Conservation (phyloP, 345 rosid genomes). For the Lumnitzera racemosa region DNA sequence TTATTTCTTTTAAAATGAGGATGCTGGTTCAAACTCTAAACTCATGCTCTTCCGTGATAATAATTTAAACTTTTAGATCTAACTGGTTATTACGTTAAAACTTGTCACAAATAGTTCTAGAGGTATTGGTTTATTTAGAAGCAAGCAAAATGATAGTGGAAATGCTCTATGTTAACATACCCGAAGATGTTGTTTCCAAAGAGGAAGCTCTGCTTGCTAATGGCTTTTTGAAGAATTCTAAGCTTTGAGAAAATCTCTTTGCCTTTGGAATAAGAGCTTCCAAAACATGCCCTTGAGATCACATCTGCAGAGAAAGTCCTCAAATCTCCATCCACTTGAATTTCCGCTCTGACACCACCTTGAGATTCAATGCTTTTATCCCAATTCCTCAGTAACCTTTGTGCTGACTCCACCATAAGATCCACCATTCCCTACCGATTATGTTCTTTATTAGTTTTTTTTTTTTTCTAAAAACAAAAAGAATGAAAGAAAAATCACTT, state of each 20-base stretch:
- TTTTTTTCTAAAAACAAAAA: too few species aligned
- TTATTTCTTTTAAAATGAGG: background rate
- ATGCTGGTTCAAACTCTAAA: too few species aligned
- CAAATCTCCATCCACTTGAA: slow-evolving; percentile 41
- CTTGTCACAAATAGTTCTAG: too few species aligned
- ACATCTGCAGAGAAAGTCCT: slow-evolving; percentile 50
- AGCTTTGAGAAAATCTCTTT: slow-evolving; percentile 51
- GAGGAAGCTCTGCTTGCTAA: slow-evolving; percentile 29
- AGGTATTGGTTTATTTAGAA: background rate
- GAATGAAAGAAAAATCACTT: too few species aligned
- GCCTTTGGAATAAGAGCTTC: slow-evolving; percentile 43
- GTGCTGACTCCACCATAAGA: slow-evolving; percentile 45
- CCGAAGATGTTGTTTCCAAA: slow-evolving; percentile 23
- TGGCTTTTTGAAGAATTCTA: slow-evolving; percentile 42
- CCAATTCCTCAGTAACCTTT: slow-evolving; percentile 48
- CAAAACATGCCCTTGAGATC: slow-evolving; percentile 59
- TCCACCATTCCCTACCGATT: slow-evolving; percentile 54
- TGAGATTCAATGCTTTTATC: slow-evolving; percentile 21
- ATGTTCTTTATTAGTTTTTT: too few species aligned
- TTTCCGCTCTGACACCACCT: slow-evolving; percentile 24
- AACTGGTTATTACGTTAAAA: too few species aligned
- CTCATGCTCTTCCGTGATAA: too few species aligned
- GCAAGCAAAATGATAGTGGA: too few species aligned
- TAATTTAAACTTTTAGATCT: too few species aligned
- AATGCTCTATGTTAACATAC: slow-evolving; percentile 14